A percentile compares a stretch with the other conserved stretches of the same genome.
Conservation (phyloP, 2,329 filamentous ascomycete genomes). For the Alternaria viburni region DNA sequence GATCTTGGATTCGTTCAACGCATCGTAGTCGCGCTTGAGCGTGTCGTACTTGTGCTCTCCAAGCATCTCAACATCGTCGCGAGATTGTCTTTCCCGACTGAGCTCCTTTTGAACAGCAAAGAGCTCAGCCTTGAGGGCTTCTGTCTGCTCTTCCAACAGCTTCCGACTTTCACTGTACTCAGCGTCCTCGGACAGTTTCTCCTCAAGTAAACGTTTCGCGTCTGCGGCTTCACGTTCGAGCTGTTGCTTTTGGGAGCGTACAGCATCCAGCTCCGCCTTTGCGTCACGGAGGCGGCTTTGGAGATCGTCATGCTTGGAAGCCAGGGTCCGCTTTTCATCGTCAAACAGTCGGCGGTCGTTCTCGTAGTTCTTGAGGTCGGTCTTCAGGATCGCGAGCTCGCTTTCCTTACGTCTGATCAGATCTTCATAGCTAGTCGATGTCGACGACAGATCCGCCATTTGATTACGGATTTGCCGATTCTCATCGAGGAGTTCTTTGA, state of each 20-base stretch:
- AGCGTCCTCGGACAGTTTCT: conserved; percentile 86
- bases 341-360: conserved; percentile 80
- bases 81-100: conserved; percentile 88
- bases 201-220: conserved; percentile 83
- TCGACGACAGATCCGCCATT: conserved; percentile 83
- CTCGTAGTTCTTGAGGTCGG: conserved; percentile 83
- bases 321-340: conserved; percentile 74
- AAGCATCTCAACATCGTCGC: conserved; percentile 90
- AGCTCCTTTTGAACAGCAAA: conserved; percentile 87
- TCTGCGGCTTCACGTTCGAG: conserved; percentile 89
- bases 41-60: conserved; percentile 85
- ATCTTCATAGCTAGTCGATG: conserved; percentile 94
- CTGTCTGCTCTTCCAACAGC: conserved; percentile 84
- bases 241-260: conserved; percentile 82
- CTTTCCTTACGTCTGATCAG: conserved; percentile 92
- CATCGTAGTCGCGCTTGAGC: conserved; percentile 83
- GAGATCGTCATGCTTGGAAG: conserved; percentile 79
- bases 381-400: conserved; percentile 82
- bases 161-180: conserved; percentile 80
- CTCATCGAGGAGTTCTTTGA: conserved; percentile 78
- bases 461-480: conserved; percentile 84
- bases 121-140: conserved; percentile 83
- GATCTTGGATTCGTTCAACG: conserved; percentile 91
- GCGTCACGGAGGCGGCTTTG: conserved; percentile 78
- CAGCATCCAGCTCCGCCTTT: conserved; percentile 85